A percentile compares a stretch with the other conserved stretches of the same genome.
Evolutionary conservation across 2,329 filamentous ascomycete species (phyloP).

Genomic region (Penicillium sp.): DNA sequence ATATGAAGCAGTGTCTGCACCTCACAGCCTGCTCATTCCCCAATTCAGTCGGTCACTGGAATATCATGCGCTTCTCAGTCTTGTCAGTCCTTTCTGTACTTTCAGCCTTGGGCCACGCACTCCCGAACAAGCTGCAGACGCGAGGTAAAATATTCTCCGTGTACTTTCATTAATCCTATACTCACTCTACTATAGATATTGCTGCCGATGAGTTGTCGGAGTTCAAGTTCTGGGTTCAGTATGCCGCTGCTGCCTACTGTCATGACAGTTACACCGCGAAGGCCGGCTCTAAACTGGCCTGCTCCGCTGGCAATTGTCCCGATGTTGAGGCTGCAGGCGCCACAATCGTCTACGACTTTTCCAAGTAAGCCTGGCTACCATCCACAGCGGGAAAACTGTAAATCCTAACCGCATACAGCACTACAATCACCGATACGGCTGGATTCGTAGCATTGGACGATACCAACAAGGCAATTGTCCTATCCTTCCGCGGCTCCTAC

Average conservation of each 20-base stretch:
- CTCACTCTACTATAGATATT: slow-evolving; percentile 8
- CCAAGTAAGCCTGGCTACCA: slow-evolving; percentile 37
- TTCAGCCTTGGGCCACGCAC: slow-evolving; percentile 7
- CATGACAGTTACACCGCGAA: slow-evolving; percentile 44
- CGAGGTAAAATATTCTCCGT: slow-evolving; percentile 10
- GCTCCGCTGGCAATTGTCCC: slow-evolving; percentile 46
- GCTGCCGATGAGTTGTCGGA: slow-evolving; percentile 16
- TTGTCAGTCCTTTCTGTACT: slow-evolving; percentile 8
- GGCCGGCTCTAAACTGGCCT: slow-evolving; percentile 43
- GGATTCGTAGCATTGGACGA: slow-evolving; percentile 51
- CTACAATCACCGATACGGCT: slow-evolving; percentile 41
- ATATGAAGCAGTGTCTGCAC: neutral
- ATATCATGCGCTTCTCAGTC: slow-evolving; percentile 14
- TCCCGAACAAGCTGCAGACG: slow-evolving; percentile 6
- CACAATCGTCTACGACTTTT: slow-evolving; percentile 46
- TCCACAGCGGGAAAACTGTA: neutral
- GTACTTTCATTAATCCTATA: neutral
- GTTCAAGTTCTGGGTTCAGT: slow-evolving; percentile 50
- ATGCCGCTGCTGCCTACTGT: slow-evolving; percentile 53
- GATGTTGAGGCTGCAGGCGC: slow-evolving; percentile 37
- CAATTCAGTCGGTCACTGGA: neutral
- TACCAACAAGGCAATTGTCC: slow-evolving; percentile 41
- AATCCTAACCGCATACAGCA: neutral
- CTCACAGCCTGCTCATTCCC: neutral
- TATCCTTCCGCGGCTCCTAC: slow-evolving; percentile 39